Percentiles rank a stretch among this genome's conserved stretches.
phyloP scores from a whole-genome alignment of 1,139 yeast species.

The Debaryomycetaceae sp. region DNA sequence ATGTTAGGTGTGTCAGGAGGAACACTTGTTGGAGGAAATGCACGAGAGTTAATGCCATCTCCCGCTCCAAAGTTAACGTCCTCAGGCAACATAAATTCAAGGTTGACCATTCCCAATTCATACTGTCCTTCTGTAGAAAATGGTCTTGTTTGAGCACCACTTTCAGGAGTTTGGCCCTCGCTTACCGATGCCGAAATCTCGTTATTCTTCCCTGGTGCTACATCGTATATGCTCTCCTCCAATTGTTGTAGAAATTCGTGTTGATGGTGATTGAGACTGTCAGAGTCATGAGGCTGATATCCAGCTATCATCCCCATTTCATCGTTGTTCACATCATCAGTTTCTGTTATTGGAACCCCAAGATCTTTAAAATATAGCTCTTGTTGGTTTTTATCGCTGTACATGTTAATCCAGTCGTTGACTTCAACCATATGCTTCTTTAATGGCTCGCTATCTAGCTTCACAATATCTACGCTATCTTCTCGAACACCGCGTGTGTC shows the following conservation, averaged over 20 bases:
- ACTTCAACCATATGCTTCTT: background rate
- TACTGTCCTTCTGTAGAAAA: constrained; percentile 8
- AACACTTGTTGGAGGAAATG: constrained; percentile 31
- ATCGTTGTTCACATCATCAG: background rate
- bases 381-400: background rate
- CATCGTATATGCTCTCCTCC: background rate
- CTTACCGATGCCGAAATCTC: constrained; percentile 5
- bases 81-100: constrained; percentile 28
- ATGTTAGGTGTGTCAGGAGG: constrained; percentile 28
- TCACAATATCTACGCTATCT: too few species aligned
- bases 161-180: constrained; percentile 4
- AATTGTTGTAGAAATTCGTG: background rate
- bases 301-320: background rate
- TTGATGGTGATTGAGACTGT: background rate
- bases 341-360: background rate
- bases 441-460: too few species aligned
- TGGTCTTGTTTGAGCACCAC: constrained; percentile 4
- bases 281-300: background rate
- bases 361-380: background rate
- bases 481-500: too few species aligned
- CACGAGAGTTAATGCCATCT: constrained; percentile 20
- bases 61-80: constrained; percentile 19
- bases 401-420: background rate
- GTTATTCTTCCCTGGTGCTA: background rate
- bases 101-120: constrained; percentile 26